A percentile compares a stretch with the other conserved stretches of the same genome.
phyloP scores from a whole-genome alignment of 2,329 filamentous ascomycete species.

The Arthrobotrys megalospora region DNA sequence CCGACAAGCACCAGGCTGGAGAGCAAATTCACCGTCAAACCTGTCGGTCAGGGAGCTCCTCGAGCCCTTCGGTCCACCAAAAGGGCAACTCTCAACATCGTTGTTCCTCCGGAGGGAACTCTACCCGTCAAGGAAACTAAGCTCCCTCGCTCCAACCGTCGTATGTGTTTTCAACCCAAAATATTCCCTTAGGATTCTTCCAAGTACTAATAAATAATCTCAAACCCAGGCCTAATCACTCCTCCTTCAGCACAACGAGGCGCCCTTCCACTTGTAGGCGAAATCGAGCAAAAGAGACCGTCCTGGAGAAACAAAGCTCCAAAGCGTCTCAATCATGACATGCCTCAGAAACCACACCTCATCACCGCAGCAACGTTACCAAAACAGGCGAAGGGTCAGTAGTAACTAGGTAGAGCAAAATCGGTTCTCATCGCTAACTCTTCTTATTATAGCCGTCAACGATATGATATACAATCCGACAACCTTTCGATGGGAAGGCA shows the following conservation, averaged over 20 bases:
- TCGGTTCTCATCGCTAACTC: background rate
- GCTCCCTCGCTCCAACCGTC: slow-evolving; percentile 47
- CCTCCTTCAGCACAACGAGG: slow-evolving; percentile 32
- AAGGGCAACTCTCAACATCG: slow-evolving; percentile 73
- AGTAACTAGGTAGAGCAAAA: background rate
- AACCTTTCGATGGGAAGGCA: slow-evolving; percentile 93
- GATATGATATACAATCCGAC: slow-evolving; percentile 96
- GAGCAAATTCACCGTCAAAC: slow-evolving; percentile 85
- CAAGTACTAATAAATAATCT: background rate
- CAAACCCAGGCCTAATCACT: slow-evolving; percentile 27
- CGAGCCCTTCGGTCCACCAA: slow-evolving; percentile 75
- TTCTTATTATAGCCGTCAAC: slow-evolving; percentile 77
- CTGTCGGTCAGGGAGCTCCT: slow-evolving; percentile 77
- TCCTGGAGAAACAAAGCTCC: slow-evolving; percentile 43
- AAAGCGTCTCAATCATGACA: slow-evolving; percentile 50
- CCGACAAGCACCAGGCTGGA: slow-evolving; percentile 88
- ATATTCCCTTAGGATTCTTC: background rate
- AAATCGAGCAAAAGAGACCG: slow-evolving; percentile 41
- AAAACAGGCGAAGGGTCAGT: slow-evolving; percentile 85
- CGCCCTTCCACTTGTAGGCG: slow-evolving; percentile 27
- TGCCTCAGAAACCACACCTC: slow-evolving; percentile 82
- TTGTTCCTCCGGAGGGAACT: slow-evolving; percentile 77
- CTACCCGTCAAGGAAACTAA: slow-evolving; percentile 68
- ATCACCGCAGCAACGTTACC: slow-evolving; percentile 85
- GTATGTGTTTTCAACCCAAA: slow-evolving; percentile 26